phyloP scores from a whole-genome alignment of 2,329 filamentous ascomycete species.

The Colletotrichum spaethianum region DNA sequence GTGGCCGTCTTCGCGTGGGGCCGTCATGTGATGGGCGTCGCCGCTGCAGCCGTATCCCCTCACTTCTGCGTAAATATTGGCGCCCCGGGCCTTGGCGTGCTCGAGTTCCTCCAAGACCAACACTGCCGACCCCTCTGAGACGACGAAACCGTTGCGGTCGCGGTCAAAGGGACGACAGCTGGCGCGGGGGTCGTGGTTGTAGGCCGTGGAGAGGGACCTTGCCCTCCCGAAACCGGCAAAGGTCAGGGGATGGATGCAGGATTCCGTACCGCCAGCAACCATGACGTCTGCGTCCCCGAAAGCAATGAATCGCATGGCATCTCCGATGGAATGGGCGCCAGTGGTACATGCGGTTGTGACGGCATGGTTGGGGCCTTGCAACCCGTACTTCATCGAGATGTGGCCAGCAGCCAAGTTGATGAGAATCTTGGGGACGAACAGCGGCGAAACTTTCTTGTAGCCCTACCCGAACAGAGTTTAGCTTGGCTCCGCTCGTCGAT shows the following conservation, averaged over 20 bases:
- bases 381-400: slow-evolving; percentile 91
- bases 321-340: slow-evolving; percentile 93
- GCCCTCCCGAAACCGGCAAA: slow-evolving; percentile 93
- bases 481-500: slow-evolving; percentile 30
- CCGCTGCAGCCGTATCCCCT: slow-evolving; percentile 91
- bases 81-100: slow-evolving; percentile 85
- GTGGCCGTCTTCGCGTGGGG: slow-evolving; percentile 84
- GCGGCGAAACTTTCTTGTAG: slow-evolving; percentile 91
- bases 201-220: slow-evolving; percentile 85
- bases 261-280: slow-evolving; percentile 95
- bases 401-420: slow-evolving; percentile 97
- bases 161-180: slow-evolving; percentile 92
- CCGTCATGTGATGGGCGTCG: slow-evolving; percentile 95
- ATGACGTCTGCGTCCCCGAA: slow-evolving; percentile 94
- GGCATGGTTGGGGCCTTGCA: slow-evolving; percentile 92
- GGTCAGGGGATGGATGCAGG: slow-evolving; percentile 94
- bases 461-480: slow-evolving; percentile 67
- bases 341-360: slow-evolving; percentile 97
- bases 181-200: slow-evolving; percentile 78
- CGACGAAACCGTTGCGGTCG: slow-evolving; percentile 87
- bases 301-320: slow-evolving; percentile 93
- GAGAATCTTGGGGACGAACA: slow-evolving; percentile 93
- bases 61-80: slow-evolving; percentile 89
- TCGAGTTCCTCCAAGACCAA: slow-evolving; percentile 91
- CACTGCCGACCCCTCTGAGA: slow-evolving; percentile 92